Evolutionary conservation across 495 filamentous ascomycete species (phyloP).

Genomic region (Xylaria grammica): DNA sequence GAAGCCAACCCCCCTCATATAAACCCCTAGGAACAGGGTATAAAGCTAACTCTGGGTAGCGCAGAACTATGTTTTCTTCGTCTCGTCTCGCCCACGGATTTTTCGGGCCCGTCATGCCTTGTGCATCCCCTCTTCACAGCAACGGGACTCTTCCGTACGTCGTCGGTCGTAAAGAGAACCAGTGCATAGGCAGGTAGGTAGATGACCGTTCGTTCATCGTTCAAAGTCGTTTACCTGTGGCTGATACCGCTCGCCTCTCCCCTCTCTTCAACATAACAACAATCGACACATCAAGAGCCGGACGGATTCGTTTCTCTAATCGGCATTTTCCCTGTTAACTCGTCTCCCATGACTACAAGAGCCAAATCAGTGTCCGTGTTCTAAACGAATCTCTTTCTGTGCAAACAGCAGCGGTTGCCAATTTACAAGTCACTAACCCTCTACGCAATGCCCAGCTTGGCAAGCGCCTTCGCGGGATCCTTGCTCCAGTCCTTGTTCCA

Average conservation of each 20-base stretch:
- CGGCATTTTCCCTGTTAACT: constrained; percentile 7
- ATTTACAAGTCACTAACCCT: constrained; percentile 15
- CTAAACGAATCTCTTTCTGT: not conserved
- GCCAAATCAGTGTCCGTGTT: constrained; percentile 15
- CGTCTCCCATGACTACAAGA: constrained; percentile 13
- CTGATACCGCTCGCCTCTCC: not conserved
- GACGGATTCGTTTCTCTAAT: constrained; percentile 8
- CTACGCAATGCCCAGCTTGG: constrained; percentile 18
- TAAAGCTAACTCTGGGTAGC: constrained; percentile 1
- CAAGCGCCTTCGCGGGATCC: constrained; percentile 15
- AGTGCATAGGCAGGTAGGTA: constrained; percentile 1
- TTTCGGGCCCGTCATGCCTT: constrained; percentile 3
- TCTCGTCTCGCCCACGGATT: not conserved
- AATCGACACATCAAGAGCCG: constrained; percentile 8
- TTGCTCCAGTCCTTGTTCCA: constrained; percentile 37
- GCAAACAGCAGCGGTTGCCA: not conserved
- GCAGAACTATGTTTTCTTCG: not conserved
- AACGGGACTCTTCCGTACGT: not conserved
- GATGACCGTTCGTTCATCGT: constrained; percentile 18
- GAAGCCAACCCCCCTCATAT: not conserved
- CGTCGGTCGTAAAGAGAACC: constrained; percentile 12
- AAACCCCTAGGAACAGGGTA: not conserved
- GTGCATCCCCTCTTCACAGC: constrained; percentile 2
- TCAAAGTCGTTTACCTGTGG: not conserved
- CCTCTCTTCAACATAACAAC: constrained; percentile 2